Percentiles rank a stretch among this genome's conserved stretches.
Evolutionary conservation across 2,329 filamentous ascomycete species (phyloP).

Genomic region (Pestalotiopsis sp.): DNA sequence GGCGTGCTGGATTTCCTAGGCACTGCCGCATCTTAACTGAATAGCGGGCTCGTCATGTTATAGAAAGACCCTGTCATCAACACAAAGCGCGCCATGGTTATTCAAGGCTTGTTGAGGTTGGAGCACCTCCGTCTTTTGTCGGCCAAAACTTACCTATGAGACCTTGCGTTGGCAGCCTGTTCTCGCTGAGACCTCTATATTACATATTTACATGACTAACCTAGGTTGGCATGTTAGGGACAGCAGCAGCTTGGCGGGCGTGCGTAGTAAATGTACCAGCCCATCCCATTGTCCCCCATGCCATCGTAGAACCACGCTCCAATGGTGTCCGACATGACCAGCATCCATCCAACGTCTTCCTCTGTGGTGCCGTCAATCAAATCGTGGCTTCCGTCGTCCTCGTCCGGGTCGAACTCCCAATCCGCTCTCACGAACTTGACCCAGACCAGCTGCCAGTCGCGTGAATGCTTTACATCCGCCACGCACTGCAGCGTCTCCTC

Average conservation of each 20-base stretch:
- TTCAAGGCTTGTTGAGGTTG: not conserved
- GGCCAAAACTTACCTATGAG: not conserved
- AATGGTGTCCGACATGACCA: not conserved
- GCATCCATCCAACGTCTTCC: not conserved
- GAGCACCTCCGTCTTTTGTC: not conserved
- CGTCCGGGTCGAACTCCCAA: not conserved
- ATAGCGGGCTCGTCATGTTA: not conserved
- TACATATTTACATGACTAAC: not conserved
- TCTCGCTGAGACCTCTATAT: not conserved
- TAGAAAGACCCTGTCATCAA: not conserved
- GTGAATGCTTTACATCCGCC: not conserved
- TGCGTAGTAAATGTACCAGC: not conserved
- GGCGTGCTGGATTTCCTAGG: not conserved
- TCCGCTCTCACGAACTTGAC: not conserved
- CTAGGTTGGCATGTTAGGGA: not conserved
- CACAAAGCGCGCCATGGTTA: not conserved
- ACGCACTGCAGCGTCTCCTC: not conserved
- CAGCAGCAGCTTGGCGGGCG: not conserved
- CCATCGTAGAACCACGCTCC: not conserved
- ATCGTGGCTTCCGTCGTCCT: not conserved
- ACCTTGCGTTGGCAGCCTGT: not conserved
- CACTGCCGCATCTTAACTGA: not conserved
- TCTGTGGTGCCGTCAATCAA: slow-evolving; percentile 2
- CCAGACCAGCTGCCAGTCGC: not conserved
- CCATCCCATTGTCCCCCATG: not conserved